Base-by-base conservation (phyloP, 2,329 filamentous ascomycete genomes). In the Grosmannia huntii region DNA sequence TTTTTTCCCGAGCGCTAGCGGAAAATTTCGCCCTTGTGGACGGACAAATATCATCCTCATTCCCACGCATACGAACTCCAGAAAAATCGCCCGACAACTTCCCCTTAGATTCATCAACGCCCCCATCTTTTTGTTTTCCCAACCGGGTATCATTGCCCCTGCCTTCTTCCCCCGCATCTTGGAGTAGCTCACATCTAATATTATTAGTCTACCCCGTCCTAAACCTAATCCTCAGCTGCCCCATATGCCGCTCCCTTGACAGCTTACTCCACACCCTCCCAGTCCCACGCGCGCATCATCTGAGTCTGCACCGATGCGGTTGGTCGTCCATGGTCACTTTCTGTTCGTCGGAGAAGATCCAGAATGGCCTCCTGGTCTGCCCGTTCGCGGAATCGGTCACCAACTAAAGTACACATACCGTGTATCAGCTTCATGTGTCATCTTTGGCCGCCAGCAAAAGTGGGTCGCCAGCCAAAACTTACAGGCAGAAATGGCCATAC, bases 401-500 rank as follows among this genome's bases (percentile, higher is more conserved):
- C 69, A 51, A 70, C 68, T 69, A 49, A 1, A 44, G n/a, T n/a
- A 36, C 21, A 16, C 36, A 16, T 16, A 9, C 12, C 12, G 16
- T 19, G 9, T 19, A 7, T 44, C 41, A 44, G 41, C 41, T n/a
- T 44, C 41, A 6, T 44, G 41, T n/a, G 16, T n/a, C 16, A 9
- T 44, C 41, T n/a, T 44, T 19, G 21, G 19, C 7, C 41, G 7
- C 33, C 11, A 16, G 16, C 4, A 7, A 31, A 36, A 54, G 25
- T 50, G 31, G 51, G n/a, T n/a, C n/a, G 23, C 27, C 7, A 6
- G 36, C 14, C 23, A 14, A 28, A 16, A 70, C 71, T 67, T 67
- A 79, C 75, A 81, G 65, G 75, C 75, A 58, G 75, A 75, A 62
- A 81, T 79, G 2, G 77, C 78, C 73, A 81, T 78, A 21, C 74